phyloP scores from a whole-genome alignment of 2,329 filamentous ascomycete genomes.

The Penicillium corylophilum region DNA sequence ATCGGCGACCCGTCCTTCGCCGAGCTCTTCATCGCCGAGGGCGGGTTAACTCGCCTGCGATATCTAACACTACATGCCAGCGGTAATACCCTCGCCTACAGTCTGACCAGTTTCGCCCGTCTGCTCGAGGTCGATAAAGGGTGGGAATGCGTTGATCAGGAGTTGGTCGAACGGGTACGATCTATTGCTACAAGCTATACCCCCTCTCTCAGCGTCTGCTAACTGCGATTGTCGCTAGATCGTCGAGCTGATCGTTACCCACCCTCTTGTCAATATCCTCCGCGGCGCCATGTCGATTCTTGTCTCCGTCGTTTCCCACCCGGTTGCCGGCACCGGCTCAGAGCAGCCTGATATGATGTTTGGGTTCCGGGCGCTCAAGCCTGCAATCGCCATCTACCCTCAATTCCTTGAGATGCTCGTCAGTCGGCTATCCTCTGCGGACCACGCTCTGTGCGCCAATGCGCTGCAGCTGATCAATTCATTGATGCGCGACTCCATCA shows the following conservation, averaged over 20 bases:
- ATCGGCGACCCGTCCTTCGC: constrained; percentile 97
- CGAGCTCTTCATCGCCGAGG: constrained; percentile 90
- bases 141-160: constrained; percentile 68
- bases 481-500: constrained; percentile 86
- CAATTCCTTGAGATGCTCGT: constrained; percentile 95
- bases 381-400: constrained; percentile 84
- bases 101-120: constrained; percentile 81
- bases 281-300: constrained; percentile 96
- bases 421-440: constrained; percentile 84
- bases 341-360: constrained; percentile 61
- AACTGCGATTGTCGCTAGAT: constrained; percentile 49
- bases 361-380: constrained; percentile 88
- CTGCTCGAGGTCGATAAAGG: constrained; percentile 96
- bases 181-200: too few species aligned
- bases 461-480: constrained; percentile 94
- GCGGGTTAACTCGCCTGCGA: constrained; percentile 77
- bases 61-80: constrained; percentile 79
- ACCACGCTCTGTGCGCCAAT: constrained; percentile 94
- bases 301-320: constrained; percentile 87
- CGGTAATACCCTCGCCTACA: constrained; percentile 94
- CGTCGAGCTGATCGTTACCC: constrained; percentile 89
- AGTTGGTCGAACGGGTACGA: constrained; percentile 59
- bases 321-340: constrained; percentile 57
- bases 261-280: constrained; percentile 95
- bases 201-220: not conserved